Conservation (phyloP, 495 filamentous ascomycete species). For the Penicillium lividum region DNA sequence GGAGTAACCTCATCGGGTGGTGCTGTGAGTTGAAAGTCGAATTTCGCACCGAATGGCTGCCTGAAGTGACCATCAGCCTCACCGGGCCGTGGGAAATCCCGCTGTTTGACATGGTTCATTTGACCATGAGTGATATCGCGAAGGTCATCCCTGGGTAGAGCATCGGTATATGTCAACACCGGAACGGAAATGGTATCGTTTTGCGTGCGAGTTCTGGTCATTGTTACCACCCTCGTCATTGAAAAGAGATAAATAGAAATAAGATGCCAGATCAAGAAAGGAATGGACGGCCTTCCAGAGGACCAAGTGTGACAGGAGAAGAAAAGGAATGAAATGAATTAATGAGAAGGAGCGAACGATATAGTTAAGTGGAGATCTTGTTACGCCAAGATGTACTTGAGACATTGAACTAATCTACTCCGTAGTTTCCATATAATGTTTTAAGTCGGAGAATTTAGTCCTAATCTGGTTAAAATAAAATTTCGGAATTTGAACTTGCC, state of each 20-base stretch:
- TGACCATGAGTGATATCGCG: conserved; percentile 16
- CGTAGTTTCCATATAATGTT: too few relatives aligned
- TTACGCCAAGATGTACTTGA: too few relatives aligned
- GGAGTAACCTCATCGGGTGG: conserved; percentile 32
- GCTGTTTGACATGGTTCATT: conserved; percentile 16
- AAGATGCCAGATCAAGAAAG: conserved; percentile 26
- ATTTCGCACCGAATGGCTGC: conserved; percentile 28
- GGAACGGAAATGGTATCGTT: conserved; percentile 36
- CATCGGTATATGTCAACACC: conserved; percentile 37
- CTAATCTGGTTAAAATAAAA: too few relatives aligned
- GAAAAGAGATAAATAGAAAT: conserved; percentile 14
- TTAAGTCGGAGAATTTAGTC: too few relatives aligned
- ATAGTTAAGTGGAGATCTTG: background rate
- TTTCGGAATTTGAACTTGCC: too few relatives aligned
- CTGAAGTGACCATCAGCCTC: conserved; percentile 24
- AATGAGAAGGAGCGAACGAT: conserved; percentile 5
- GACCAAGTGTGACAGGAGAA: conserved; percentile 30
- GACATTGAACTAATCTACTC: too few relatives aligned
- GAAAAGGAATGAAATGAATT: conserved; percentile 2
- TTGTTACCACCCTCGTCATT: conserved; percentile 34
- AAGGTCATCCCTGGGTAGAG: conserved; percentile 37
- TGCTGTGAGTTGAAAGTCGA: conserved; percentile 41
- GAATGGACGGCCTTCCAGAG: conserved; percentile 55
- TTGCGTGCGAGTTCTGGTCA: conserved; percentile 28
- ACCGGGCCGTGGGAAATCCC: conserved; percentile 27